A percentile compares a stretch with the other conserved stretches of the same genome.
These are phyloP conservation scores for Coelastrella sp. DNA, from an alignment of 139 green algal species.

Conservation along the genomic window DNA sequence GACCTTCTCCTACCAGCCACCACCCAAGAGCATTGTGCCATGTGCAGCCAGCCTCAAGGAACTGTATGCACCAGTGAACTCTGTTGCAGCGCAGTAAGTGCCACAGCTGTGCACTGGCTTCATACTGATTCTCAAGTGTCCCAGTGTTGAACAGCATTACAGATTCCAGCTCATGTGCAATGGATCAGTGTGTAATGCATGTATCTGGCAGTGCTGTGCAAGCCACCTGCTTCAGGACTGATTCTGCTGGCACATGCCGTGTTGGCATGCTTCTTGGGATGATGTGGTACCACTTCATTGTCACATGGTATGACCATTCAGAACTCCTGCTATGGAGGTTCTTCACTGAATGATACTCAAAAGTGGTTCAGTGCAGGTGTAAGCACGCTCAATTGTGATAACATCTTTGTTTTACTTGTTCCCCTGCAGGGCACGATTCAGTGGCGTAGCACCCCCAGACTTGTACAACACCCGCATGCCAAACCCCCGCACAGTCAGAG, in stretches of 20 bases:
- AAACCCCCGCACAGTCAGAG: neutral
- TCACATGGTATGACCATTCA: too few relatives aligned
- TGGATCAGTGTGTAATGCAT: too few relatives aligned
- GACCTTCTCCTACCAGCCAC: constrained; percentile 92
- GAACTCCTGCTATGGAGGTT: too few relatives aligned
- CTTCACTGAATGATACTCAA: too few relatives aligned
- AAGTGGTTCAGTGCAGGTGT: too few relatives aligned
- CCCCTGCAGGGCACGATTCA: neutral
- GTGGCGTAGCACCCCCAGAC: neutral
- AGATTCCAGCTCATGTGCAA: too few relatives aligned
- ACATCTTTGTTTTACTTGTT: neutral
- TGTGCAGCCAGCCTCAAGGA: constrained; percentile 81
- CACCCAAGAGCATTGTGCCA: constrained; percentile 81
- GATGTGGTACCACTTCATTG: too few relatives aligned
- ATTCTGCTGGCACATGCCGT: too few relatives aligned
- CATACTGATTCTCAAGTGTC: neutral
- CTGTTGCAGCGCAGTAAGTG: constrained; percentile 10
- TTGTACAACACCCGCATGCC: neutral
- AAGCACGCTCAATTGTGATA: neutral
- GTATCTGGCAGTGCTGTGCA: too few relatives aligned
- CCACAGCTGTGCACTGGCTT: neutral
- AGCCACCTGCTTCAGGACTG: too few relatives aligned
- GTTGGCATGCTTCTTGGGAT: too few relatives aligned
- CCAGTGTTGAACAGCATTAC: too few relatives aligned
- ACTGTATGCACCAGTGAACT: constrained; percentile 27